Evolutionary conservation across 2,329 filamentous ascomycete genomes (phyloP), one percentile per base, ranked within the genome.

Genomic region (Colletotrichum noveboracense): DNA sequence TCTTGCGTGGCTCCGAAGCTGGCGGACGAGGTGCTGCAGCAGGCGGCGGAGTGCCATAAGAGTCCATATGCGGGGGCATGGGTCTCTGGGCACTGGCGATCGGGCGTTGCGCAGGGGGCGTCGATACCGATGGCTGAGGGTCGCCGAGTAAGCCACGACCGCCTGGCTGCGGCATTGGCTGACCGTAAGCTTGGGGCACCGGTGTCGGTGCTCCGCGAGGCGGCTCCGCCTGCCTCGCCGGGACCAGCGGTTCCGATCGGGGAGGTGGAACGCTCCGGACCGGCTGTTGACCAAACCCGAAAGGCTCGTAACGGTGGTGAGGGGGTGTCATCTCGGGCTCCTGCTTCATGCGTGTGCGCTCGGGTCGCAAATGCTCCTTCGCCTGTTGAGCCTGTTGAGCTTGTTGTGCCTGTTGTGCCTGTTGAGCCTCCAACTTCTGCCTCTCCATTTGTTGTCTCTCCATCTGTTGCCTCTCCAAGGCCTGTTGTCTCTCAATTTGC

Each of bases 1-100:
- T 92, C 84, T 93, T 93, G n/a, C 89, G 87, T 78, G 90, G 89
- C 4, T 84, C 81, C 4, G 87, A 82, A 5, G 86, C 82, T 48
- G 86, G 86, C 30, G 85, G 82, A 14, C 86, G 81, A 8, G 88
- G 81, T 52, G 86, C 82, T 32, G 86, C 83, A 26, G 86, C 81
- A 32, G 85, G 82, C 10, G 85, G 85, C 5, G 85, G 84, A n/a
- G 83, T 79, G 60, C 80, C 80, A 71, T 83, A 85, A 16, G 81
- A 80, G 48, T 85, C 83, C 34, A 78, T 76, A 4, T 80, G 79
- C 26, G 81, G 80, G n/a, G 82, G 77, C 70, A 86, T 75, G 6
- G 82, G 81, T 34, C 85, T 81, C 48, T 76, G 77, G 12, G 73
- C 70, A 26, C 62, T 38, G 18, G 61, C 65, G 30, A 77, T 71